Evolutionary conservation across 192 early-diverging fungal genomes (phyloP).

Genomic region (Jimgerdemannia flammicorona): DNA sequence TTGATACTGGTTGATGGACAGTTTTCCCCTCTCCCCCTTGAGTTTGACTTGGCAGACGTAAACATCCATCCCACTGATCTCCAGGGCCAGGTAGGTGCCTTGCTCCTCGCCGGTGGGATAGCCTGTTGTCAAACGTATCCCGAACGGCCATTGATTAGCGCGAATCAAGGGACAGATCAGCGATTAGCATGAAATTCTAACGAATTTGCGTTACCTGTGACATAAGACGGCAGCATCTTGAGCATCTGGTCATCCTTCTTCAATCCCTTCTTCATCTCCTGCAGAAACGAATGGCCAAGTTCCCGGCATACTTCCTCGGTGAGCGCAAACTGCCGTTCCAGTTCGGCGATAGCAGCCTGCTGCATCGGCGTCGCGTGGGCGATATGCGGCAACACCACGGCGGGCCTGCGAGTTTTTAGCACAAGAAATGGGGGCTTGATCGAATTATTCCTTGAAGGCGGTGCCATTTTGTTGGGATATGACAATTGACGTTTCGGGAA

Average conservation of each 20-base stretch:
- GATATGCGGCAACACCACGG: not conserved
- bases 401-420: not conserved
- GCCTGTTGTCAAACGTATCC: slow-evolving; percentile 13
- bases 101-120: slow-evolving; percentile 82
- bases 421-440: not conserved
- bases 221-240: slow-evolving; percentile 89
- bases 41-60: slow-evolving; percentile 81
- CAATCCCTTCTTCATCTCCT: slow-evolving; percentile 50
- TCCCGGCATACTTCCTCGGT: slow-evolving; percentile 1
- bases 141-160: not conserved
- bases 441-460: not conserved
- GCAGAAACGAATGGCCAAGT: slow-evolving; percentile 42
- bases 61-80: slow-evolving; percentile 94
- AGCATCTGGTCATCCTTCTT: slow-evolving; percentile 33
- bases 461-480: not conserved
- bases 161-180: not conserved
- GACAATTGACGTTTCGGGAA: not conserved
- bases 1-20: slow-evolving; percentile 75
- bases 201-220: slow-evolving; percentile 47
- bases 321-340: not conserved
- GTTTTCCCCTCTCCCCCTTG: slow-evolving; percentile 66
- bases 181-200: not conserved
- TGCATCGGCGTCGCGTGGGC: not conserved
- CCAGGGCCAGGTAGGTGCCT: slow-evolving; percentile 85
- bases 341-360: not conserved